Evolutionary conservation across 192 early-diverging fungal genomes (phyloP).

Genomic region (Kickxella alabastrina): DNA sequence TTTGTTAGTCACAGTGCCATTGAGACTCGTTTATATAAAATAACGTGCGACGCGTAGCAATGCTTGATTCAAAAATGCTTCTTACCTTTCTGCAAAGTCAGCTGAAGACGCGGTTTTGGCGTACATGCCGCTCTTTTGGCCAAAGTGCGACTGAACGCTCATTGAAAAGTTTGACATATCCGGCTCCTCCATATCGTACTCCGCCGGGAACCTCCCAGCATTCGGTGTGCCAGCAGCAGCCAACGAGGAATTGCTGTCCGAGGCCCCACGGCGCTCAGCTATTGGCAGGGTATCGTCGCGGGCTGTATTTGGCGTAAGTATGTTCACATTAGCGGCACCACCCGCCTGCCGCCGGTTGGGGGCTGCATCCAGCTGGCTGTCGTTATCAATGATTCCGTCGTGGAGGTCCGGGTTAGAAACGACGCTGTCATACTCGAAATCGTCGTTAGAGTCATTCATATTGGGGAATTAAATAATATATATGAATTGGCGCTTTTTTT

Average conservation of each 20-base stretch:
- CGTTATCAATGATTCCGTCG: constrained; percentile 12
- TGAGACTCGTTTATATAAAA: too few species aligned
- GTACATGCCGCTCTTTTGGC: constrained; percentile 37
- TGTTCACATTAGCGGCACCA: neutral
- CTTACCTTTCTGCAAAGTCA: constrained; percentile 38
- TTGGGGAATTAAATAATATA: constrained; percentile 1
- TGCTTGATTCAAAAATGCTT: too few species aligned
- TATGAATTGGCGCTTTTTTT: too few species aligned
- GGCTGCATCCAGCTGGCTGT: too few species aligned
- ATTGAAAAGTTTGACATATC: constrained; percentile 3
- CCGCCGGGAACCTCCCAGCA: neutral
- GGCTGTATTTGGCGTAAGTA: neutral
- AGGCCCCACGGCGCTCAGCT: too few species aligned
- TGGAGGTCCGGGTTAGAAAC: constrained; percentile 30
- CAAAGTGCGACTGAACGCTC: constrained; percentile 33
- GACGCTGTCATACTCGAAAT: constrained; percentile 38
- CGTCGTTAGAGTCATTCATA: constrained; percentile 29
- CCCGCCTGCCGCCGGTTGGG: constrained; percentile 13
- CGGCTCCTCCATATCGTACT: neutral
- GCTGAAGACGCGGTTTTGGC: constrained; percentile 10
- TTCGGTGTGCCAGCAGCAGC: neutral
- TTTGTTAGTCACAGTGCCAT: too few species aligned
- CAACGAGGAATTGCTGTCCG: neutral
- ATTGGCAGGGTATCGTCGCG: too few species aligned
- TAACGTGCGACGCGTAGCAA: too few species aligned